These are phyloP conservation scores for Dipteronia dyeriana DNA, from an alignment of 345 rosid genomes.

Conservation along the genomic window DNA sequence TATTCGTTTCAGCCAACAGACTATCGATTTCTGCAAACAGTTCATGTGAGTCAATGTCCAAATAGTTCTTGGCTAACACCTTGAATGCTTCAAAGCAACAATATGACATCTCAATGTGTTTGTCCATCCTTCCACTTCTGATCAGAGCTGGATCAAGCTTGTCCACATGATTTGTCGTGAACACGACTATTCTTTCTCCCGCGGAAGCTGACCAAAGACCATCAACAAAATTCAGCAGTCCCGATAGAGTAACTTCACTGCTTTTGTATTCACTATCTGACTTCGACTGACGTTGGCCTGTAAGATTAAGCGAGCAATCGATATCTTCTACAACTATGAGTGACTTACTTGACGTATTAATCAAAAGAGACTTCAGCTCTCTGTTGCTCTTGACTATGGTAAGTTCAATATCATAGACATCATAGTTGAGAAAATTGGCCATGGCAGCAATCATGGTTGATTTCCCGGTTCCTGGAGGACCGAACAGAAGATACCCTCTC, in stretches of 20 bases:
- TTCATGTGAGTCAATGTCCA: too few relatives aligned
- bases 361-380: conserved; percentile 38
- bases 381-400: conserved; percentile 35
- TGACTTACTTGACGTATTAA: conserved; percentile 41
- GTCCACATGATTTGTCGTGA: conserved; percentile 39
- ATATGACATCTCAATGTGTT: conserved; percentile 45
- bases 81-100: conserved; percentile 48
- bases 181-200: conserved; percentile 40
- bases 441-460: conserved; percentile 50
- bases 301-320: conserved; percentile 44
- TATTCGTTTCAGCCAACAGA: conserved; percentile 33
- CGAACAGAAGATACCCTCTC: conserved; percentile 43
- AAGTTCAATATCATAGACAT: conserved; percentile 45
- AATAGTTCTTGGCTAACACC: conserved; percentile 39
- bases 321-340: conserved; percentile 49
- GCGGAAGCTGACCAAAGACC: conserved; percentile 55
- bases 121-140: conserved; percentile 49
- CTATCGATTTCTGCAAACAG: conserved; percentile 11
- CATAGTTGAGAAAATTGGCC: conserved; percentile 41
- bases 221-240: conserved; percentile 47
- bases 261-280: background rate
- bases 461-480: conserved; percentile 48
- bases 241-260: conserved; percentile 44
- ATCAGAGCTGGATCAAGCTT: conserved; percentile 51
- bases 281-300: conserved; percentile 32